Conservation (phyloP, 371 early-diverging fungal genomes). For the Mortierella sp. region DNA sequence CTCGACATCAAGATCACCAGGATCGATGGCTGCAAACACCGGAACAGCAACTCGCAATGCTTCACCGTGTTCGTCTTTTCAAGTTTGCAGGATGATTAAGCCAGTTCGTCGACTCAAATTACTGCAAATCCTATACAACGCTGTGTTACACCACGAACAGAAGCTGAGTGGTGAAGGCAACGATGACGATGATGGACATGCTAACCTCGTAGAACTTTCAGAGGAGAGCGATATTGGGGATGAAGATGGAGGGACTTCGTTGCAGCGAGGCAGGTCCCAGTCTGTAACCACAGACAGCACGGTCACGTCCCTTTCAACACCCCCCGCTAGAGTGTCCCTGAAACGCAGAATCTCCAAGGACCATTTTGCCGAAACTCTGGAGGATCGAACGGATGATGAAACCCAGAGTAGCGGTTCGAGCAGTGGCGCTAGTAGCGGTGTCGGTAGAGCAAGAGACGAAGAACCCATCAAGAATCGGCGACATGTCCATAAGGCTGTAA, state of each 20-base stretch:
- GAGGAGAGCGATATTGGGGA: conserved; percentile 2
- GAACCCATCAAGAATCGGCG: conserved; percentile 8
- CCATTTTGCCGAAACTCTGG: no score
- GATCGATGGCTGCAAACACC: background rate
- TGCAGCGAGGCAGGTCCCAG: no score
- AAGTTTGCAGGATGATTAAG: conserved; percentile 62
- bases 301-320: no score
- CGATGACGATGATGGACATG: conserved; percentile 2
- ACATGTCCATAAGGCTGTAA: conserved; percentile 4
- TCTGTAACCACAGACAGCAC: no score
- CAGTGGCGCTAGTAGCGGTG: background rate
- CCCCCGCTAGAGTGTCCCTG: conserved; percentile 10
- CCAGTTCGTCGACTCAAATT: conserved; percentile 66
- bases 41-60: no score
- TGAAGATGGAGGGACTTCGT: background rate
- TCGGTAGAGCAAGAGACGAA: background rate
- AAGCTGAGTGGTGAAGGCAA: background rate
- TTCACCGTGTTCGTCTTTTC: conserved; percentile 22
- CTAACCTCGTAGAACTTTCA: conserved; percentile 16
- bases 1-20: background rate
- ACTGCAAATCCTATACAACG: conserved; percentile 50
- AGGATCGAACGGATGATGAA: background rate
- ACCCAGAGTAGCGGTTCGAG: background rate
- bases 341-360: conserved; percentile 14
- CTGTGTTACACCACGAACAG: conserved; percentile 24